Base-by-base conservation (phyloP, 495 filamentous ascomycete species). In the Chaetomium cochliodes region DNA sequence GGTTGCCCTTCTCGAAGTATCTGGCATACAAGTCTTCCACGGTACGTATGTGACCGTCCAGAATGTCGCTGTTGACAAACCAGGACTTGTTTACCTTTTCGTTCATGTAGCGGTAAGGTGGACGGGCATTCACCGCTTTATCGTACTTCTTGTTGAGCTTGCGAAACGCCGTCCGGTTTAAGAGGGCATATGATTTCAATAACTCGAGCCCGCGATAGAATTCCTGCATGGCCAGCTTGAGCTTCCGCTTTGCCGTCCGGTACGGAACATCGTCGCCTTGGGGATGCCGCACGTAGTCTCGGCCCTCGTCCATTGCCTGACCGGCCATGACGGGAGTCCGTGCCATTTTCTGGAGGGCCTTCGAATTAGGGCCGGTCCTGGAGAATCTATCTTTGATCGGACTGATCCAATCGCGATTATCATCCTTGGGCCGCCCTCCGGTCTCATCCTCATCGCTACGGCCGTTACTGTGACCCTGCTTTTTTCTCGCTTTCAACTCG, bases 101-200 rank as follows among this genome's bases (percentile, higher is more conserved):
- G 12, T 87, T 87, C 91, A 96, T 93, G 72, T 92, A 98, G 39
- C 89, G 83, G 67, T 88, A 82, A 9, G 88, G 84, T 3, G 90
- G 90, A 28, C 87, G 85, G 54, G 92, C 86, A 66, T 93, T 86
- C 58, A 91, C 84, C 7, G 87, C 84, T 75, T 98, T 98, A 79
- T 98, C 93, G 69, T 92, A 97, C 78, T 98, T 98, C 78, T 98
- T 98, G 76, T 94, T 98, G 72, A 98, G 92, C 74, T 98, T 98
- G 9, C 93, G 89, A 65, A 98, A 97, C 2, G 92, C 96, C 2
- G 91, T 94, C 55, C 90, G 83, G 71, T 98, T 98, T 16, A 97
- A 79, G 22, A 92, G 81, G 7, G 91, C 89, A 70, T 94, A 98
- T 0, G 90, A 90, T 76, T 97, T 96, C 23, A 98, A 76, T 20